Percentiles rank a stretch among this genome's conserved stretches.
Conservation (phyloP, 2,329 filamentous ascomycete species). For the Penicillium nordicum region DNA sequence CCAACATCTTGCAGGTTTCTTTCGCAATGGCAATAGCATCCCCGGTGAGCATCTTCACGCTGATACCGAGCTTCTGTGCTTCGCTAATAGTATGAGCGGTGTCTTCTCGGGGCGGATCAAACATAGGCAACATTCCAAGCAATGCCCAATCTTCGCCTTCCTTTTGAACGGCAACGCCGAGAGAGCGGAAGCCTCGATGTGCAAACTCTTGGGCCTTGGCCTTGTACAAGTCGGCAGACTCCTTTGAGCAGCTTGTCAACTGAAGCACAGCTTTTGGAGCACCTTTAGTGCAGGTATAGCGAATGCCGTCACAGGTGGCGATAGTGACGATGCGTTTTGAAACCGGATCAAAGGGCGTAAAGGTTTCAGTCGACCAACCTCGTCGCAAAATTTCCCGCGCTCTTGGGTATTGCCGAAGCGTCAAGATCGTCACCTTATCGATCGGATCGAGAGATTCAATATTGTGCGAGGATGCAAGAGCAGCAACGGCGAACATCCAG, state of each 20-base stretch:
- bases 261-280: slow-evolving; percentile 71
- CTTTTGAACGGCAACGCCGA: slow-evolving; percentile 74
- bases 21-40: slow-evolving; percentile 76
- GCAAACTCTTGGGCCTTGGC: slow-evolving; percentile 72
- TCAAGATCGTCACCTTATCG: slow-evolving; percentile 74
- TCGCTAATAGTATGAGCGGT: slow-evolving; percentile 74
- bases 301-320: slow-evolving; percentile 64
- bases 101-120: slow-evolving; percentile 75
- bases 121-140: slow-evolving; percentile 75
- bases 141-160: slow-evolving; percentile 70
- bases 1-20: slow-evolving; percentile 78
- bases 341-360: slow-evolving; percentile 68
- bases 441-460: slow-evolving; percentile 74
- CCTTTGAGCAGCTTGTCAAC: slow-evolving; percentile 64
- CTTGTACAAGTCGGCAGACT: slow-evolving; percentile 64
- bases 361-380: slow-evolving; percentile 74
- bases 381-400: slow-evolving; percentile 69
- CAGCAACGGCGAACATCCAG: slow-evolving; percentile 80
- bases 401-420: slow-evolving; percentile 70
- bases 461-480: slow-evolving; percentile 73
- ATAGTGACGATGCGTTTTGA: slow-evolving; percentile 74
- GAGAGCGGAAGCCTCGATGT: slow-evolving; percentile 72
- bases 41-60: slow-evolving; percentile 78
- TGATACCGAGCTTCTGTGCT: slow-evolving; percentile 70
- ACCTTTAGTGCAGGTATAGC: slow-evolving; percentile 72